Evolutionary conservation across 306 rosid genomes (phyloP), one percentile per base, ranked within the genome.

Genomic region (Medicago arabica): DNA sequence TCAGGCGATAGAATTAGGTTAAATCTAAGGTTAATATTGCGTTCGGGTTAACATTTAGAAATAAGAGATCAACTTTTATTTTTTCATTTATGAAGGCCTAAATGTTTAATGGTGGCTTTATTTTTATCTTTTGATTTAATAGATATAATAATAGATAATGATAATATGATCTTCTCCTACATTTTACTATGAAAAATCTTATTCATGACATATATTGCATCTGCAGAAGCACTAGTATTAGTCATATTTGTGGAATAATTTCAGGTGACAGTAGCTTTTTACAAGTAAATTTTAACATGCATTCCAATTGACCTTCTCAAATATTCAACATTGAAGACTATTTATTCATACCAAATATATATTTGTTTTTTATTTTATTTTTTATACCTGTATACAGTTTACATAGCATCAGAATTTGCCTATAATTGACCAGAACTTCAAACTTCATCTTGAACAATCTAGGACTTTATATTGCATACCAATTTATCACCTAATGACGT

Each of bases 381-480:
- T 63, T 54, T 43, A 55, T 72, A 44, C 47, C 15, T 74, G 71
- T 66, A 80, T 43, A 58, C n/a, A n/a, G n/a, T n/a, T n/a, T n/a
- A n/a, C 41, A 72, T 53, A 10, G 28, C 19, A 74, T 65, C 51
- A 6, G 73, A 65, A 53, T 39, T 51, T 15, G 38, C 54, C 34
- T 49, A 15, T 38, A 61, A 7, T 71, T 49, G 17, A 51, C 17
- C 62, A 19, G 7, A 66, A 72, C 43, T 61, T 61, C 6, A 55
- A 21, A 40, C 16, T 61, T 25, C 53, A 72, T 31, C 63, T 9
- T 39, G 40, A 67, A 46, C 57, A 49, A 75, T 17, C 63, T 19
- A 72, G 73, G 73, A 54, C 70, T 60, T 25, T 50, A 80, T 40
- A 59, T 67, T 53, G 67, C 67, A 66, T 60, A 68, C 73, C 16